Conservation (phyloP, 2,329 filamentous ascomycete genomes). For the Fusarium xyrophilum region DNA sequence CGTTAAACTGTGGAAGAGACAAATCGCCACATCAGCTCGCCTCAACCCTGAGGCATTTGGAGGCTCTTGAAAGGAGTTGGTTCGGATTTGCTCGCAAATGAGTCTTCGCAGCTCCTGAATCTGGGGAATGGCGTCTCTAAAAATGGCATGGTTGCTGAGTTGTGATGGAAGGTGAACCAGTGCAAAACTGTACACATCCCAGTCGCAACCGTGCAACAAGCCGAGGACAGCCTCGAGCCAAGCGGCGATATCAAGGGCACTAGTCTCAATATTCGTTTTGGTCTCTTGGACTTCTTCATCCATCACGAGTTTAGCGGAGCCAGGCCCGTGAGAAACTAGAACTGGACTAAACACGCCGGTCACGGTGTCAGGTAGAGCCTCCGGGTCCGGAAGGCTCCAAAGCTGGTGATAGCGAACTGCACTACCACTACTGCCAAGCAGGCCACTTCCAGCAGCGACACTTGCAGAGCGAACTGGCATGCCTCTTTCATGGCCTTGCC, state of each 20-base stretch:
- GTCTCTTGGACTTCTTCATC: constrained; percentile 14
- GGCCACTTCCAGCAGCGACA: constrained; percentile 44
- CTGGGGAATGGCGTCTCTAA: constrained; percentile 74
- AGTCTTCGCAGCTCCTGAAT: constrained; percentile 77
- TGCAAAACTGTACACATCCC: constrained; percentile 92
- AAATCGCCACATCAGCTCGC: constrained; percentile 87
- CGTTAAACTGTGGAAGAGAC: constrained; percentile 84
- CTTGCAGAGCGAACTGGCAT: constrained; percentile 53
- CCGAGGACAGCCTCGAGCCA: constrained; percentile 81
- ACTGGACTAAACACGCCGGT: constrained; percentile 58
- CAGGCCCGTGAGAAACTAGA: constrained; percentile 52
- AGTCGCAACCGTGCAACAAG: constrained; percentile 79
- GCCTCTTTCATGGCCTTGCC: constrained; percentile 52
- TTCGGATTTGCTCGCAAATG: constrained; percentile 83
- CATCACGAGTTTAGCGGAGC: constrained; percentile 24
- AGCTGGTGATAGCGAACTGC: constrained; percentile 55
- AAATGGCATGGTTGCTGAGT: constrained; percentile 87
- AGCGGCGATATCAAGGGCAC: constrained; percentile 63
- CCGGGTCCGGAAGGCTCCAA: constrained; percentile 65
- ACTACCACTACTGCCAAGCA: constrained; percentile 42
- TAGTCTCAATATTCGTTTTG: constrained; percentile 46
- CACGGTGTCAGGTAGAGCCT: constrained; percentile 59
- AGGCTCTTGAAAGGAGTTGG: constrained; percentile 80
- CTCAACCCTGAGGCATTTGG: constrained; percentile 79
- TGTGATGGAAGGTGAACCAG: constrained; percentile 87